Evolutionary conservation across 164 flowering plant genomes (phyloP), one percentile per base, ranked within the genome.

Genomic region (Vitis rupestris): DNA sequence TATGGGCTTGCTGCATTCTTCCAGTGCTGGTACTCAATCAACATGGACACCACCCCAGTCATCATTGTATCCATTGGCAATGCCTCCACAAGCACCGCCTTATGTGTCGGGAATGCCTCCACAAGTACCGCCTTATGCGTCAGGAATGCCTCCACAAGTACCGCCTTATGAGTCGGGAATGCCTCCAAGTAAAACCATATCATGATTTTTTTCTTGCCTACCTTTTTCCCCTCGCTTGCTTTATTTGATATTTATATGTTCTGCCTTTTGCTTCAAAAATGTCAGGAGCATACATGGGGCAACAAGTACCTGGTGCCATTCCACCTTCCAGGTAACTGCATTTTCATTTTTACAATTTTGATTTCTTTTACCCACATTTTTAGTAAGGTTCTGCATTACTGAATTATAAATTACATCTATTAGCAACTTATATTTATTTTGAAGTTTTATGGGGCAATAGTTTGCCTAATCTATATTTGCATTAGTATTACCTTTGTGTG

Each of bases 21-120:
- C 84, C n/a, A 78, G 81, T 70, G 70, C 80, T 66, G 85, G 82
- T 70, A 63, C 74, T 71, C 78, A 80, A 50, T 69, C 71, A 44
- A 73, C 83, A 61, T 84, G 87, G 89, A 76, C 79, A 82, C 81
- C 81, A 44, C 68, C 76, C 53, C 95, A 80, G 48, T 44, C 79
- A 49, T 57, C 75, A 44, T 47, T 73, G 13, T 69, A 72, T 75
- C 16, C 72, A 19, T 47, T 84, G 9, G 65, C 70, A 31, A 47
- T 72, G 64, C 77, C 82, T 66, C 59, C 75, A 8, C 79, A 68
- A 27, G 67, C 81, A 23, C 79, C 74, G 52, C 61, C 78, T 57
- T 73, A 68, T 81, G 63, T 78, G 60, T 71, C 80, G 53, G 69
- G 70, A 61, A 10, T 80, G 63, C 77, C 82, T 66, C 59, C 75